Percentiles rank a stretch among this genome's conserved stretches.
These are phyloP conservation scores for Phytophthora melonis DNA, from an alignment of 352 stramenopile species.

Conservation along the genomic window DNA sequence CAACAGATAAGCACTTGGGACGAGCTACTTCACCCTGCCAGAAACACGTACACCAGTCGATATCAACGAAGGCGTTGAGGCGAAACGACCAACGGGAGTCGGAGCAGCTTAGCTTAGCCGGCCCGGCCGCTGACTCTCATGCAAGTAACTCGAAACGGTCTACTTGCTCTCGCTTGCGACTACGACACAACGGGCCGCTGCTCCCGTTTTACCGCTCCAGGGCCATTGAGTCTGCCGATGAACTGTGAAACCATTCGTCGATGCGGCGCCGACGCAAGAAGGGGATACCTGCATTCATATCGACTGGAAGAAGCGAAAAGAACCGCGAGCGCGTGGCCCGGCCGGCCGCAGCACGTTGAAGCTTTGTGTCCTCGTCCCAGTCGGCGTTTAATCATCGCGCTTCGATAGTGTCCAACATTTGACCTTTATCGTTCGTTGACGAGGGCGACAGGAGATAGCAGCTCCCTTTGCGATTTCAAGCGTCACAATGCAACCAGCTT, in stretches of 20 bases:
- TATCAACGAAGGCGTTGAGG: not conserved
- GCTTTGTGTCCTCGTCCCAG: constrained; percentile 24
- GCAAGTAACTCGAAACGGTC: constrained; percentile 6
- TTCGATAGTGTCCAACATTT: constrained; percentile 8
- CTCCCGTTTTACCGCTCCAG: not conserved
- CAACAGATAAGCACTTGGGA: not conserved
- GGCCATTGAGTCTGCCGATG: not conserved
- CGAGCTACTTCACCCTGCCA: not conserved
- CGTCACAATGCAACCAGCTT: not conserved
- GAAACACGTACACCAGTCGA: not conserved
- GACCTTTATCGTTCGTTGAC: not conserved
- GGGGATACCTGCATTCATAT: not conserved
- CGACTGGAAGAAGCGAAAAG: constrained; percentile 5
- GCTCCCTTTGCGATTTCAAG: not conserved
- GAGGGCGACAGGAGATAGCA: not conserved
- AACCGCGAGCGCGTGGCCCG: not conserved
- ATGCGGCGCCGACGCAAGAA: not conserved
- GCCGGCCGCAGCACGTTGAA: constrained; percentile 27
- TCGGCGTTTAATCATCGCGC: constrained; percentile 11
- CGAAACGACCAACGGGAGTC: constrained; percentile 13
- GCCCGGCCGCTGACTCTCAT: constrained; percentile 1
- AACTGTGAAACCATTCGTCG: constrained; percentile 3
- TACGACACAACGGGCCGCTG: not conserved
- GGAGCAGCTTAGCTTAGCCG: not conserved
- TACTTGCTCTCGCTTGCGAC: not conserved